Conservation (phyloP, 352 stramenopile species). For the Pythium angustatum region DNA sequence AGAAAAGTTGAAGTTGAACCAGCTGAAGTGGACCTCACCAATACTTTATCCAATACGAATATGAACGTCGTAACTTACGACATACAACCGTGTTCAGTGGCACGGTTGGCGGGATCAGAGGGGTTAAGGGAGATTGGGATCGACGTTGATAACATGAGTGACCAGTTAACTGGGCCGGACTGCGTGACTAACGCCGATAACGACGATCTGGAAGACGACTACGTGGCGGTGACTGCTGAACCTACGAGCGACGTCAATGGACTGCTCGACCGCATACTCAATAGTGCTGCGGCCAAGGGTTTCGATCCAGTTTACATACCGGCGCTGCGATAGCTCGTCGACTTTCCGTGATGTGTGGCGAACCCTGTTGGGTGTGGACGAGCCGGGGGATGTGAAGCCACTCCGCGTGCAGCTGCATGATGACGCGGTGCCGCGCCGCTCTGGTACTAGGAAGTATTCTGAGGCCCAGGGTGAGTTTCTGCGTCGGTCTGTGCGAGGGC, state of each 20-base stretch:
- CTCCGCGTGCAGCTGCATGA: neutral
- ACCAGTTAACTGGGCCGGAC: neutral
- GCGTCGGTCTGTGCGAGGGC: conserved; percentile 14
- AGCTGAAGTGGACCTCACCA: too few species aligned
- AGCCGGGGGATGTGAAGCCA: conserved; percentile 1
- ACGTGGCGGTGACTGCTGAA: neutral
- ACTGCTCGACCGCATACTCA: neutral
- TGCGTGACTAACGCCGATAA: neutral
- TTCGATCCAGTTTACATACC: neutral
- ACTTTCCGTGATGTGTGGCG: conserved; percentile 19
- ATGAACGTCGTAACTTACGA: too few species aligned
- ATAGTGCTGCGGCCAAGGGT: neutral
- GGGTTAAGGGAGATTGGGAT: neutral
- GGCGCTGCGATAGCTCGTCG: too few species aligned
- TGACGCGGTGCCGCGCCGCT: neutral
- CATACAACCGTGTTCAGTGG: too few species aligned
- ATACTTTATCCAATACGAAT: too few species aligned
- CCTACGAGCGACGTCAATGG: neutral
- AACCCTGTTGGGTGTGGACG: neutral
- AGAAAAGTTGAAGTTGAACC: too few species aligned
- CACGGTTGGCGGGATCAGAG: too few species aligned
- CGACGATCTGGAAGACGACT: neutral
- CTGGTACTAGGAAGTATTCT: conserved; percentile 10
- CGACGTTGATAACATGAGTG: neutral
- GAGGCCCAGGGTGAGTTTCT: conserved; percentile 23